Evolutionary conservation across 2,329 filamentous ascomycete species (phyloP), one percentile per base, ranked within the genome.

Genomic region (Exophiala bonariae): DNA sequence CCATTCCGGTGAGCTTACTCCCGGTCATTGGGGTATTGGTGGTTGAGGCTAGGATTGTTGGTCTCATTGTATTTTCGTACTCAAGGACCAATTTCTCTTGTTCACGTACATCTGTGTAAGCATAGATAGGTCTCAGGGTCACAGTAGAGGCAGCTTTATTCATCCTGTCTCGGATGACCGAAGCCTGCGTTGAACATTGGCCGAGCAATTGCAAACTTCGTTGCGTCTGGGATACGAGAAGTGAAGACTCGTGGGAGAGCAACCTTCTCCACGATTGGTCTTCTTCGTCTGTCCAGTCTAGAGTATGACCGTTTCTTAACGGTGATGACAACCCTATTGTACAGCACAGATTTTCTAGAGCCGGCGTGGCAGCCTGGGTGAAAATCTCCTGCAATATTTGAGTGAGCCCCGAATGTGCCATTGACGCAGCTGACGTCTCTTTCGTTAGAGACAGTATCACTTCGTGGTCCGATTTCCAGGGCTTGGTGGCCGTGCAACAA

Each of bases 21-120:
- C 36, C 39, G 3, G 44, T n/a, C 10, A 23, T 28, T 13, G 47
- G 42, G 23, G 23, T 6, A 26, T 11, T 11, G 11, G 6, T 26
- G 18, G 18, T 33, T 22, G 36, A 22, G 5, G 40, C 47, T 3
- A 28, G 19, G 22, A 50, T 26, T 9, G 41, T 38, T 17, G 17
- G 38, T 23, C 34, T 47, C 49, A 48, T 47, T 6, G 45, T 37
- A 4, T 37, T 34, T 31, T 56, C 53, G 41, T 56, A 54, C 22
- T 43, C 41, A 16, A 33, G 13, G 13, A 46, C 33, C 6, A 33
- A 31, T 26, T 34, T 17, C 16, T 54, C 50, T 4, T 51, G 34
- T 18, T 42, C 17, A 30, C 41, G 47, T 18, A 56, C 44, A 8
- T 19, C 22, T 7, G 43, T 14, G 19, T 47, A 51, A 16, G 26